Base-by-base conservation (phyloP, 2,329 filamentous ascomycete genomes). In the Lachnellula subtilissima region DNA sequence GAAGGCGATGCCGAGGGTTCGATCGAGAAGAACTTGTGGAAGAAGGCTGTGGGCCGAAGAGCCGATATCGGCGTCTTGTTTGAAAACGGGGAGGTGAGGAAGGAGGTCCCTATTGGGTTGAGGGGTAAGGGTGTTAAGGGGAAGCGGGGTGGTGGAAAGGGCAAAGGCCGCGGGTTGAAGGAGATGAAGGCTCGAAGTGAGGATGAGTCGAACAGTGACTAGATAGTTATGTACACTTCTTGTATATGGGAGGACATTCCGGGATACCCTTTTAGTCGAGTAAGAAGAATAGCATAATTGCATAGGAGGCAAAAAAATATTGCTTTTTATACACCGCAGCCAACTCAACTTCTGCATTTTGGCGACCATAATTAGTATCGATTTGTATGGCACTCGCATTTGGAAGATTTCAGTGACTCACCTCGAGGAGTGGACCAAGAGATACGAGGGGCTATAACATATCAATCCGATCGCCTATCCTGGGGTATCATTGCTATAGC, bases 31-130 rank as follows among this genome's bases (percentile, higher is more conserved):
- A 62, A 55, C 12, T 65, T 73, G 50, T 76, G 75, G 75, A 73
- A 72, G 61, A 74, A 73, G 63, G 74, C 69, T 2, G 70, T 76
- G 4, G 75, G 72, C 3, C 67, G 74, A 17, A 65, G 74, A 5
- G 67, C 71, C 1, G 75, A 76, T 55, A 70, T 77, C 36, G 75
- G 74, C 5, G 58, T 76, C 2, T 63, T 77, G 45, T 75, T 72
- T 57, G 74, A 77, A 65, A 67, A 75, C 53, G 75, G 75, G 9
- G 66, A 72, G 62, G 71, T 75, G 19, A 70, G 69, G 47, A 75
- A 75, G 63, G 75, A 77, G 60, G 68, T 77, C 1, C 74, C 74
- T 0, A 68, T 73, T 19, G 72, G 65, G 22, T 61, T 76, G 23
- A 68, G 74, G 12, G 74, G 74, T 3, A 75, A 75, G 63, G 73